A percentile compares a stretch with the other conserved stretches of the same genome.
Evolutionary conservation across 257 asterid genomes (phyloP).

Genomic region (Gynochthodes officinalis): DNA sequence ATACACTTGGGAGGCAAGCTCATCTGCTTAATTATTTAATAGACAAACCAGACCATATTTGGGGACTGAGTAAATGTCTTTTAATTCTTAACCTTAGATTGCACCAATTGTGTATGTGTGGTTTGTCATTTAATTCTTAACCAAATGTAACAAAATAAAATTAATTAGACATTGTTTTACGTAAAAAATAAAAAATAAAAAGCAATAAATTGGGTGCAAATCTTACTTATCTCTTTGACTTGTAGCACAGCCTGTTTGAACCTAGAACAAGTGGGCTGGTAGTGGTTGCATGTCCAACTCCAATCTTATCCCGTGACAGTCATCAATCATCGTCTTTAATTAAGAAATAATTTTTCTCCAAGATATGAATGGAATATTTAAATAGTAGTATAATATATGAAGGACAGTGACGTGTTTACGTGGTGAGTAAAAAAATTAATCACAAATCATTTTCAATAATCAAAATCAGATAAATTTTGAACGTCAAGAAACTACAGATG

Average conservation of each 20-base stretch:
- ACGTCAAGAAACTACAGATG: no score
- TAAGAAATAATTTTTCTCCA: background rate
- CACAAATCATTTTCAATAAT: background rate
- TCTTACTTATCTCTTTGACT: background rate
- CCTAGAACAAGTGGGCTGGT: background rate
- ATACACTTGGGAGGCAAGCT: constrained; percentile 7
- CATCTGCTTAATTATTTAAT: background rate
- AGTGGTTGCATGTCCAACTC: background rate
- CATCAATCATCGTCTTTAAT: background rate
- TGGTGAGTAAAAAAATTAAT: background rate
- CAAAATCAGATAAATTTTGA: background rate
- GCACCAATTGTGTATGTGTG: no score
- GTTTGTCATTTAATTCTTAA: no score
- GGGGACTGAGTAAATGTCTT: background rate
- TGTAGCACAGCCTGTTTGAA: constrained; percentile 1
- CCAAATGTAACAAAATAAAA: no score
- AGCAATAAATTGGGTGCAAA: background rate
- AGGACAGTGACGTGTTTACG: no score
- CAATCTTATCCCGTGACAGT: background rate
- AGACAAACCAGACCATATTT: no score
- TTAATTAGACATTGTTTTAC: background rate
- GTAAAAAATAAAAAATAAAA: no score
- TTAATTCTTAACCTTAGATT: background rate
- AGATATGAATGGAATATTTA: no score
- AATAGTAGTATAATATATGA: no score